Evolutionary conservation across 208 protist genomes (phyloP).

Genomic region (Trypanosoma cruzi): DNA sequence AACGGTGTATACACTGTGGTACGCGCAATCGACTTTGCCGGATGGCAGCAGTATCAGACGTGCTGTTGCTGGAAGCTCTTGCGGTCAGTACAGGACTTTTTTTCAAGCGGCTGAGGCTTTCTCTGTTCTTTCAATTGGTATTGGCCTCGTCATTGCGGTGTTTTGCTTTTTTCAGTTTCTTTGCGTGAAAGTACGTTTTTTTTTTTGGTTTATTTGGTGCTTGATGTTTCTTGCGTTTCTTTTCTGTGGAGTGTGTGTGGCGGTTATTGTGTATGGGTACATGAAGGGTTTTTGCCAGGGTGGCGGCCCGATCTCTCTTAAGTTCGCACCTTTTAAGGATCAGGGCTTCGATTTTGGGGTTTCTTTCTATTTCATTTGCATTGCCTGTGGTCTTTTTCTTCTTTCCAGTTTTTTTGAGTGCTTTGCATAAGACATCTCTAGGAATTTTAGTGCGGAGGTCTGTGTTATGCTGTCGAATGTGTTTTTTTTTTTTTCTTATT

Average conservation of each 20-base stretch:
- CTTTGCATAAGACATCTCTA: not conserved
- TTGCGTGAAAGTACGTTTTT: not conserved
- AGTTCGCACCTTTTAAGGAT: conserved; percentile 17
- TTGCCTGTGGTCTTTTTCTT: conserved; percentile 15
- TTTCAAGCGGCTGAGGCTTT: not conserved
- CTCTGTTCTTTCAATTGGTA: not conserved
- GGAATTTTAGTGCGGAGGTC: not conserved
- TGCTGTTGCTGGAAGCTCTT: not conserved
- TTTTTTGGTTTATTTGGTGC: not conserved
- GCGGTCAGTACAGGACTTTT: not conserved
- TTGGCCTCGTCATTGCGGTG: not conserved
- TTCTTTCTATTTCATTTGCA: conserved; percentile 13
- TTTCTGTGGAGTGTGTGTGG: conserved; percentile 3
- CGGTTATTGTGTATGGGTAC: conserved; percentile 17
- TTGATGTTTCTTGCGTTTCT: conserved; percentile 1
- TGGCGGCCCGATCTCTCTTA: not conserved
- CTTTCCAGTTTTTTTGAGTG: conserved; percentile 4
- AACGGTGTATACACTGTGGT: not conserved
- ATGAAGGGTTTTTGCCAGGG: conserved; percentile 18
- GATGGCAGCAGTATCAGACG: not conserved
- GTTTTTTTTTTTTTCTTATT: not conserved
- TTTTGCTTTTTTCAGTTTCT: not conserved
- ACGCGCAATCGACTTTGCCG: not conserved
- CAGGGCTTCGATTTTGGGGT: not conserved
- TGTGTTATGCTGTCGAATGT: not conserved